Evolutionary conservation across 2,329 filamentous ascomycete species (phyloP).

Genomic region (Sphaerulina musiva): DNA sequence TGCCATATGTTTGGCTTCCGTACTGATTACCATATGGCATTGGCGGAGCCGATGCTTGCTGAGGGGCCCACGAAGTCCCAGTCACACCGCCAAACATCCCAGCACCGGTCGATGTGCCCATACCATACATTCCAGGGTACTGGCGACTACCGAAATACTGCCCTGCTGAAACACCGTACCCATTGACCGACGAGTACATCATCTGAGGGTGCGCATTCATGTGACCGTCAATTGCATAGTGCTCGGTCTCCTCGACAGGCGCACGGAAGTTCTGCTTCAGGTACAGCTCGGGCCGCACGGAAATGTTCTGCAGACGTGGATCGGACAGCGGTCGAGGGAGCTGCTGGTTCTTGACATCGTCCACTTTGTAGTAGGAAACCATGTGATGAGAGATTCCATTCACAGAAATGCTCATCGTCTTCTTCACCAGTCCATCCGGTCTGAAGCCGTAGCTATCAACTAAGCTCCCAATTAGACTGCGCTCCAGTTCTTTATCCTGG

Average conservation of each 20-base stretch:
- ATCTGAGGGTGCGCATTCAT: constrained; percentile 34
- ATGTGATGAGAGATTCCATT: constrained; percentile 73
- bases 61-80: constrained; percentile 25
- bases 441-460: constrained; percentile 91
- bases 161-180: constrained; percentile 29
- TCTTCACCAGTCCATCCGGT: constrained; percentile 75
- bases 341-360: constrained; percentile 62
- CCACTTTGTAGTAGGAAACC: constrained; percentile 79
- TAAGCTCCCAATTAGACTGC: constrained; percentile 68
- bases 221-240: constrained; percentile 33
- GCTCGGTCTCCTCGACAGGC: constrained; percentile 35
- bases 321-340: constrained; percentile 55
- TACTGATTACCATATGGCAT: constrained; percentile 27
- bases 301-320: constrained; percentile 35
- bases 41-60: constrained; percentile 22
- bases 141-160: constrained; percentile 29
- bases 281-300: constrained; percentile 34
- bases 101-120: constrained; percentile 21
- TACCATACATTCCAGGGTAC: constrained; percentile 30
- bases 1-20: constrained; percentile 22
- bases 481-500: constrained; percentile 46
- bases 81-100: constrained; percentile 27
- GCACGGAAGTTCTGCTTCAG: constrained; percentile 38
- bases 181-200: constrained; percentile 29
- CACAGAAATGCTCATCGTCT: constrained; percentile 77